These are phyloP conservation scores for Spencermartinsiella ligniputridi DNA, from an alignment of 1,139 yeast genomes.

Conservation along the genomic window DNA sequence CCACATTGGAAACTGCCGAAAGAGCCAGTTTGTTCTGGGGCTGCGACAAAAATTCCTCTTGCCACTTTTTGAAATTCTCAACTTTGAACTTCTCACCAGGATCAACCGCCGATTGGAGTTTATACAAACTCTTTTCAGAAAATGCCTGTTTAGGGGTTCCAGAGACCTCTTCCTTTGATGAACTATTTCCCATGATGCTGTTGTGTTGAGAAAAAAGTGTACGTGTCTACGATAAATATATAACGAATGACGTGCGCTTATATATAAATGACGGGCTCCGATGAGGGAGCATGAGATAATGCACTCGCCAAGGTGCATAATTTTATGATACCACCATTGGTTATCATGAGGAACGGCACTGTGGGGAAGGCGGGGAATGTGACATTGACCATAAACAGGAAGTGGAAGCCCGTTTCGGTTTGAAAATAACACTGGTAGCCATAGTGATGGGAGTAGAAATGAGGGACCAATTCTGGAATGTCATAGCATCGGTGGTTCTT, in stretches of 20 bases:
- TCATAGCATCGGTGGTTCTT: too few relatives aligned
- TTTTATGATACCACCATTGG: too few relatives aligned
- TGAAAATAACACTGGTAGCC: too few relatives aligned
- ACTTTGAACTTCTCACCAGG: slow-evolving; percentile 7
- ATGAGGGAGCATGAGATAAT: background rate
- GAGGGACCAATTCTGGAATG: too few relatives aligned
- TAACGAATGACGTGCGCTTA: background rate
- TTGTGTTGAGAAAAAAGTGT: too few relatives aligned
- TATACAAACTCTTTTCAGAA: background rate
- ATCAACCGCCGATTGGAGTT: background rate
- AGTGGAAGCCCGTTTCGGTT: too few relatives aligned
- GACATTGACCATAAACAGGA: too few relatives aligned
- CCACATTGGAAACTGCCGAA: slow-evolving; percentile 51
- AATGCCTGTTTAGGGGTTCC: slow-evolving; percentile 1
- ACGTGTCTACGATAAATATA: too few relatives aligned
- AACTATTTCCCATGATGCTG: slow-evolving; percentile 4
- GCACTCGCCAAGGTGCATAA: background rate
- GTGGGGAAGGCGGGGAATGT: too few relatives aligned
- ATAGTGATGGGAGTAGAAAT: too few relatives aligned
- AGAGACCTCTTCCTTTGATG: slow-evolving; percentile 1
- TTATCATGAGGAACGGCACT: too few relatives aligned
- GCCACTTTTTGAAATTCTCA: slow-evolving; percentile 46
- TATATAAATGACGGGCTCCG: background rate
- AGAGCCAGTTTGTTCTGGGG: slow-evolving; percentile 58
- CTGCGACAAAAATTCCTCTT: slow-evolving; percentile 43